Percentiles rank a stretch among this genome's conserved stretches.
Conservation (phyloP, 176 grass and related monocot species). For the Juncus effusus region DNA sequence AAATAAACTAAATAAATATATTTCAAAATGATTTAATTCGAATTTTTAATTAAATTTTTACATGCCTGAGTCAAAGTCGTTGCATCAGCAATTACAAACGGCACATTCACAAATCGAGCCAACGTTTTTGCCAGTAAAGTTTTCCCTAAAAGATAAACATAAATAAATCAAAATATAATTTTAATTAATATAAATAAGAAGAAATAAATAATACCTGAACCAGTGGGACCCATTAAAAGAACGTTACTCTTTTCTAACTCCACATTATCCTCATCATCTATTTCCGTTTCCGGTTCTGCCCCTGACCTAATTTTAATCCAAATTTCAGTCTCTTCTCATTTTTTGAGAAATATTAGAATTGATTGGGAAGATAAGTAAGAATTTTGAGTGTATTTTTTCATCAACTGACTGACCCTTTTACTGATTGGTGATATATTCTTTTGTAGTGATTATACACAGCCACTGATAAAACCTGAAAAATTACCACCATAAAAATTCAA, state of each 20-base stretch:
- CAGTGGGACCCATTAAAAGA: conserved; percentile 93
- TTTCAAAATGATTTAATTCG: background rate
- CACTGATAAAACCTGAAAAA: conserved; percentile 79
- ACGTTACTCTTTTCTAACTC: conserved; percentile 99
- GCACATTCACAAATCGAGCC: conserved; percentile 99
- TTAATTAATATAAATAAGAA: too few species aligned
- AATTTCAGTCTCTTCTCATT: background rate
- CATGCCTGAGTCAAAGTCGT: conserved; percentile 98
- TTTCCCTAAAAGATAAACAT: conserved; percentile 63
- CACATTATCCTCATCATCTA: conserved; percentile 66
- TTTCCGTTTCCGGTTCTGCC: conserved; percentile 57
- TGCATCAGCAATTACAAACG: conserved; percentile 99
- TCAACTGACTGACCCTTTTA: conserved; percentile 64
- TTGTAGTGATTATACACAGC: conserved; percentile 99
- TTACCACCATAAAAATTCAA: conserved; percentile 10
- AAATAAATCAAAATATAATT: conserved; percentile 12
- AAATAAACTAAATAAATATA: background rate
- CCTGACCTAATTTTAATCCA: conserved; percentile 57
- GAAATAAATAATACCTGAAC: conserved; percentile 59
- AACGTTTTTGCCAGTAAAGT: conserved; percentile 98
- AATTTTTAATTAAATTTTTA: conserved; percentile 18
- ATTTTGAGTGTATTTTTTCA: background rate
- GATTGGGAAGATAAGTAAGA: background rate
- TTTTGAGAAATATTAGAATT: background rate
- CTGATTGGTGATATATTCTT: conserved; percentile 80